Percentiles rank a stretch among this genome's conserved stretches.
These are phyloP conservation scores for Boletus rubroflammeus DNA, from an alignment of 768 basidiomycete species.

Conservation along the genomic window DNA sequence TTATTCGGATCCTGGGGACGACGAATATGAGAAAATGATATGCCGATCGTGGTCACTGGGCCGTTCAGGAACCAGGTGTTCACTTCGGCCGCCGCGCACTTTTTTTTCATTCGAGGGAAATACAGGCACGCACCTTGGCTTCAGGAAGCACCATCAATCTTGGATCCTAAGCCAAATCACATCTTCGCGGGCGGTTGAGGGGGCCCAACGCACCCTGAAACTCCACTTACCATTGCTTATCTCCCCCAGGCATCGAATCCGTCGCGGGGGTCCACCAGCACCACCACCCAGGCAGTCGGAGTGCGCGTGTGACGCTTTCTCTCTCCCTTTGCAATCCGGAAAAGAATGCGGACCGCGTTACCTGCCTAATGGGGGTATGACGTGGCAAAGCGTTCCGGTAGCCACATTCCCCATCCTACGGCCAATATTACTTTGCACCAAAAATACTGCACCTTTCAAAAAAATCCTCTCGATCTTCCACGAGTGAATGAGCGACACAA, in stretches of 20 bases:
- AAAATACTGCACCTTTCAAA: background rate
- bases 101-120: conserved; percentile 14
- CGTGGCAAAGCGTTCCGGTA: background rate
- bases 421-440: background rate
- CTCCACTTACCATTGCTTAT: conserved; percentile 1
- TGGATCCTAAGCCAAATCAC: conserved; percentile 8
- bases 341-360: background rate
- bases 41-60: conserved; percentile 19
- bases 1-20: conserved; percentile 15
- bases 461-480: background rate
- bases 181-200: conserved; percentile 3
- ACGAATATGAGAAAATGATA: conserved; percentile 23
- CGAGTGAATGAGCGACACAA: background rate
- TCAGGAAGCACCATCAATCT: conserved; percentile 12
- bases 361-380: background rate
- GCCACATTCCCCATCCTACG: background rate
- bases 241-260: conserved; percentile 13
- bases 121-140: conserved; percentile 20
- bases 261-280: background rate
- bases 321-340: background rate
- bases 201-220: background rate
- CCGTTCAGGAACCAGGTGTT: conserved; percentile 21
- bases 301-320: background rate
- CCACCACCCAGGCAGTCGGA: background rate
- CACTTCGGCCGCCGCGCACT: conserved; percentile 24